phyloP scores from a whole-genome alignment of 768 basidiomycete species.

The Tephrocybe sp. region DNA sequence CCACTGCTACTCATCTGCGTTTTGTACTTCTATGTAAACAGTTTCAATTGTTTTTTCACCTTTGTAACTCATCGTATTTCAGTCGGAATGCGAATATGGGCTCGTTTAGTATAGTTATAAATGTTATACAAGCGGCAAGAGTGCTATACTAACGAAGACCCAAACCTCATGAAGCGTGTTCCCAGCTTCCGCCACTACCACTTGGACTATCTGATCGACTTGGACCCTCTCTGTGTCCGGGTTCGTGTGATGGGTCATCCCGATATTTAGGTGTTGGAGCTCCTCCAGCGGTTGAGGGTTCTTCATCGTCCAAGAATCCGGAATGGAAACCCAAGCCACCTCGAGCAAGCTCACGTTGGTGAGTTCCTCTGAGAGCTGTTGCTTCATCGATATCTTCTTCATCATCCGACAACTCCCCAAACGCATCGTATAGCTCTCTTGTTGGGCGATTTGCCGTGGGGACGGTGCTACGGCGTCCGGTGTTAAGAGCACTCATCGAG shows the following conservation, averaged over 20 bases:
- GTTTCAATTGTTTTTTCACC: conserved; percentile 4
- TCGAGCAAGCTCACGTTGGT: conserved; percentile 29
- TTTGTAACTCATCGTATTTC: neutral
- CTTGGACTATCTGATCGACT: conserved; percentile 31
- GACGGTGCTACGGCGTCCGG: conserved; percentile 25
- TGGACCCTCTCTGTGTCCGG: conserved; percentile 13
- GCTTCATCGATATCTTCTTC: conserved; percentile 77
- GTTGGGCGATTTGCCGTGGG: conserved; percentile 47
- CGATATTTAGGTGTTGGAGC: conserved; percentile 34
- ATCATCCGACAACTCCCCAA: conserved; percentile 86
- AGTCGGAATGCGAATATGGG: too few relatives aligned
- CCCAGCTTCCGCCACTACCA: conserved; percentile 70
- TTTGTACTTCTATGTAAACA: conserved; percentile 1
- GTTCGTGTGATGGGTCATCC: conserved; percentile 50
- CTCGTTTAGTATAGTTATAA: conserved; percentile 1
- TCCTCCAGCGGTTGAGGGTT: conserved; percentile 34
- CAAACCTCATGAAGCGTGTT: conserved; percentile 47
- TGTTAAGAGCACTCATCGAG: conserved; percentile 70
- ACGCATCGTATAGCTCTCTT: conserved; percentile 94
- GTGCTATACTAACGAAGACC: neutral
- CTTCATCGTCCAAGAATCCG: conserved; percentile 82
- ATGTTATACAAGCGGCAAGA: neutral
- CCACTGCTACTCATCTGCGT: neutral
- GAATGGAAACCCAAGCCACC: conserved; percentile 64
- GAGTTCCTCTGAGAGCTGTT: conserved; percentile 51